Evolutionary conservation across 805 yeast genomes (phyloP).

Genomic region (Saccharomycopsis microspora): DNA sequence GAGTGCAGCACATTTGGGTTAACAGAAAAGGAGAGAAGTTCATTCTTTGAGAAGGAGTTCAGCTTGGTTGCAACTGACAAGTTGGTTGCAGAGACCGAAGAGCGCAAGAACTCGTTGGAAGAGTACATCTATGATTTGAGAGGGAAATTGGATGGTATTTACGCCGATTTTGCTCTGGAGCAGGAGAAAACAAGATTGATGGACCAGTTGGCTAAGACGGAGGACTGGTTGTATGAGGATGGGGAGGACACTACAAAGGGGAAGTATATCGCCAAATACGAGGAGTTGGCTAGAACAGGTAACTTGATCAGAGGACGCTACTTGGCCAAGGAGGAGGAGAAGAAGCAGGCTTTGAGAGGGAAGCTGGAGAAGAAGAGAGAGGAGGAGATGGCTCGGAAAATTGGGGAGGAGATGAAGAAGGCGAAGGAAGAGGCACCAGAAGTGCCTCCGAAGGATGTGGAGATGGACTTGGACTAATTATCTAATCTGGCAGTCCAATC

Average conservation of each 20-base stretch:
- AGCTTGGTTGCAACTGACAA: constrained; percentile 83
- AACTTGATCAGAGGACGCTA: constrained; percentile 94
- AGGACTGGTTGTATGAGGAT: constrained; percentile 97
- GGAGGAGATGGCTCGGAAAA: constrained; percentile 72
- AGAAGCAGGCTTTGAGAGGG: constrained; percentile 76
- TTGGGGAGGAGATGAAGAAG: constrained; percentile 56
- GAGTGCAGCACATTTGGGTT: constrained; percentile 51
- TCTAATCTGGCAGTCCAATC: neutral
- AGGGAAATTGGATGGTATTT: constrained; percentile 90
- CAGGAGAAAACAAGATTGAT: constrained; percentile 72
- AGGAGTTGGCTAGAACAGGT: constrained; percentile 91
- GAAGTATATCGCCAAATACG: constrained; percentile 93
- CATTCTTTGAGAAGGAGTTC: constrained; percentile 71
- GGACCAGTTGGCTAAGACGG: constrained; percentile 70
- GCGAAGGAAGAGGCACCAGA: constrained; percentile 26
- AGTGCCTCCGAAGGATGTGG: constrained; percentile 27
- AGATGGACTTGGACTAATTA: constrained; percentile 17
- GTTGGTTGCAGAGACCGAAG: constrained; percentile 97
- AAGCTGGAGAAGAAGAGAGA: constrained; percentile 82
- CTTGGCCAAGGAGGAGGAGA: constrained; percentile 88
- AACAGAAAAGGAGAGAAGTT: constrained; percentile 42
- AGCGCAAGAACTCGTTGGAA: constrained; percentile 95
- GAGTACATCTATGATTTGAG: constrained; percentile 97
- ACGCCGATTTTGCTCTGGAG: constrained; percentile 78
- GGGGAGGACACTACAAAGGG: constrained; percentile 96